phyloP scores from a whole-genome alignment of 2,329 filamentous ascomycete genomes.

The Geoglossum cookeanum region DNA sequence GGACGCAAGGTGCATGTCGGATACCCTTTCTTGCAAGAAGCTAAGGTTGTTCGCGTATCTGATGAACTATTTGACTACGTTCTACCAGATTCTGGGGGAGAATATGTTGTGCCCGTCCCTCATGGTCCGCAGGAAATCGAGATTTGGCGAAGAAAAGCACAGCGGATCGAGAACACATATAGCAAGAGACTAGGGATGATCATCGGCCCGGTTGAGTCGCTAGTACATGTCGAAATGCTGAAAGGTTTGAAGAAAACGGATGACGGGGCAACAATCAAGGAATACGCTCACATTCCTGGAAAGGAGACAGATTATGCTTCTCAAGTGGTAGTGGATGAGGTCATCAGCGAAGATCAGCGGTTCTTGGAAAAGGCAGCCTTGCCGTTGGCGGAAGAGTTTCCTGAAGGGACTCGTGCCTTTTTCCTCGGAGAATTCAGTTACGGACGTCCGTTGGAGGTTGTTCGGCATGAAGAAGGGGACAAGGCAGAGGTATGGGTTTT shows the following conservation, averaged over 20 bases:
- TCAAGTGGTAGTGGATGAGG: slow-evolving; percentile 76
- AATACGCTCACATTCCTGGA: slow-evolving; percentile 72
- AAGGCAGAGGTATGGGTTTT: slow-evolving; percentile 68
- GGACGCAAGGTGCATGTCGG: slow-evolving; percentile 78
- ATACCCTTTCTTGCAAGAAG: slow-evolving; percentile 90
- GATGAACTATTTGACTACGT: slow-evolving; percentile 88
- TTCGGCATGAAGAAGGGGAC: slow-evolving; percentile 48
- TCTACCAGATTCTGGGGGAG: slow-evolving; percentile 41
- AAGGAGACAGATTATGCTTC: slow-evolving; percentile 80
- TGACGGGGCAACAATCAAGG: slow-evolving; percentile 76
- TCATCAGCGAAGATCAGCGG: slow-evolving; percentile 75
- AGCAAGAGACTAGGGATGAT: slow-evolving; percentile 80
- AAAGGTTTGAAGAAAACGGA: slow-evolving; percentile 83
- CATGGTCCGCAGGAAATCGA: slow-evolving; percentile 61
- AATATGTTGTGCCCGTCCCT: slow-evolving; percentile 44
- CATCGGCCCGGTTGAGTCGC: slow-evolving; percentile 68
- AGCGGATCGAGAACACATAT: slow-evolving; percentile 69
- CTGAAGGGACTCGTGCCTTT: slow-evolving; percentile 63
- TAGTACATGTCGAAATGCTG: slow-evolving; percentile 85
- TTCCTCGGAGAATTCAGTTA: slow-evolving; percentile 90
- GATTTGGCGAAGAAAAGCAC: slow-evolving; percentile 68
- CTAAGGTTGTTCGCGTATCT: slow-evolving; percentile 70
- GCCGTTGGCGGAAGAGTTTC: slow-evolving; percentile 82
- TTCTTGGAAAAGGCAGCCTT: slow-evolving; percentile 83
- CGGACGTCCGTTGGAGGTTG: slow-evolving; percentile 71